Percentiles rank a stretch among this genome's conserved stretches.
These are phyloP conservation scores for Cladosporium sphaerospermum DNA, from an alignment of 2,329 filamentous ascomycete genomes.

Conservation along the genomic window DNA sequence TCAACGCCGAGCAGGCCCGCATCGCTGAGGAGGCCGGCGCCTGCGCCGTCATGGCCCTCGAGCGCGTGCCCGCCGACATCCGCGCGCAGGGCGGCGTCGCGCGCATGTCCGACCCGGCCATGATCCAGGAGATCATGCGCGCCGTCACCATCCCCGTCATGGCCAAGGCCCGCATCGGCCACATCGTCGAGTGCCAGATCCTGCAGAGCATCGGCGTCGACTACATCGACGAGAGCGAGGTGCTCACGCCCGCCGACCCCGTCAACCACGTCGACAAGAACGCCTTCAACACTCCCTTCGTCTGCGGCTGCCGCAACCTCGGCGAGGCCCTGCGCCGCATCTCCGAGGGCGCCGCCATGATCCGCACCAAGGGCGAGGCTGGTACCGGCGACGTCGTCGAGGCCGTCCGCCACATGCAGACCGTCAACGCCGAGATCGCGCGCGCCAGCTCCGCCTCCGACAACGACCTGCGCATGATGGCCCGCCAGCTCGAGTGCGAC, in stretches of 20 bases:
- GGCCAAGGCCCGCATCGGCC: constrained; percentile 96
- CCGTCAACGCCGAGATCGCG: constrained; percentile 75
- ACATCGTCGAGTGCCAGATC: constrained; percentile 97
- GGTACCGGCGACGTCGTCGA: constrained; percentile 96
- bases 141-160: constrained; percentile 97
- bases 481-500: constrained; percentile 74
- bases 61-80: constrained; percentile 96
- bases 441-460: constrained; percentile 60
- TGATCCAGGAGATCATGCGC: constrained; percentile 93
- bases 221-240: constrained; percentile 98
- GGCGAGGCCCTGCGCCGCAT: constrained; percentile 89
- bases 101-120: constrained; percentile 89
- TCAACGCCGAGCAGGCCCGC: constrained; percentile 81
- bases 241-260: constrained; percentile 89
- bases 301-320: constrained; percentile 91
- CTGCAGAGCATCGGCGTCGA: constrained; percentile 91
- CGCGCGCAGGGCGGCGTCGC: constrained; percentile 86
- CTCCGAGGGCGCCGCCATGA: constrained; percentile 94
- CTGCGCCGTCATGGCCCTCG: constrained; percentile 95
- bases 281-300: constrained; percentile 77
- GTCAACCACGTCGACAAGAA: constrained; percentile 87
- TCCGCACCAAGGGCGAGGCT: constrained; percentile 96
- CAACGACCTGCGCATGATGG: constrained; percentile 69
- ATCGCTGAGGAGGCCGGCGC: constrained; percentile 97
- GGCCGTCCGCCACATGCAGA: constrained; percentile 92